Base-by-base conservation (phyloP, 306 rosid species). In the Glycine latifolia region DNA sequence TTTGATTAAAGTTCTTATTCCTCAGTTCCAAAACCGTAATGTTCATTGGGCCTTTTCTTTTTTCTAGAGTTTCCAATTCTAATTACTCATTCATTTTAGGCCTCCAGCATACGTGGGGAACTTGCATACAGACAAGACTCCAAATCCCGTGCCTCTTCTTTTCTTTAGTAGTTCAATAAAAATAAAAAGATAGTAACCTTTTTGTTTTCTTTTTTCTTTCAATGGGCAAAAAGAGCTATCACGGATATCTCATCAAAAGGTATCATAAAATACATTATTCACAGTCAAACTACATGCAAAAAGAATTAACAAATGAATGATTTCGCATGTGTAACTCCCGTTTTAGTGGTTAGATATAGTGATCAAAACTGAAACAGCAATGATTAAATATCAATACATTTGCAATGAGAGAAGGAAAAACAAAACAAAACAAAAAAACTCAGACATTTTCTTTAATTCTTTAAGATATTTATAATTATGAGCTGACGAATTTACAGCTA, bases 401-500 rank as follows among this genome's bases (percentile, higher is more conserved):
- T 20, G 15, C 17, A 67, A 49, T 12, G 59, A 7, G 73, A 48
- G 1, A 26, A 26, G 35, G 2, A 60, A 72, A 73, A 54, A 43
- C 2, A 66, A 79, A 43, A 35, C 85, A n/a, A n/a, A n/a, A n/a
- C n/a, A 43, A 43, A 3, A 67, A 76, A 43, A 35, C 85, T 84
- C 39, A 53, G 31, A 49, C 8, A 47, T 56, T 54, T 70, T 50
- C 82, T 80, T 71, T 73, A 71, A 71, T 52, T 59, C 63, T 83
- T 80, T 55, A 48, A 65, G 67, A 74, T 41, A 76, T 60, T 8
- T 4, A 67, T 46, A 84, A 85, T 66, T 79, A 81, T 75, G 60
- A 83, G 86, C 63, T 26, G 79, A 63, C 16, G 80, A 87, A 86
- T 89, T 82, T 90, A 91, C 93, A 85, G 71, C 78, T 73, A 44